Base-by-base conservation (phyloP, 305 asterid species). In the Fraxinus albicans region DNA sequence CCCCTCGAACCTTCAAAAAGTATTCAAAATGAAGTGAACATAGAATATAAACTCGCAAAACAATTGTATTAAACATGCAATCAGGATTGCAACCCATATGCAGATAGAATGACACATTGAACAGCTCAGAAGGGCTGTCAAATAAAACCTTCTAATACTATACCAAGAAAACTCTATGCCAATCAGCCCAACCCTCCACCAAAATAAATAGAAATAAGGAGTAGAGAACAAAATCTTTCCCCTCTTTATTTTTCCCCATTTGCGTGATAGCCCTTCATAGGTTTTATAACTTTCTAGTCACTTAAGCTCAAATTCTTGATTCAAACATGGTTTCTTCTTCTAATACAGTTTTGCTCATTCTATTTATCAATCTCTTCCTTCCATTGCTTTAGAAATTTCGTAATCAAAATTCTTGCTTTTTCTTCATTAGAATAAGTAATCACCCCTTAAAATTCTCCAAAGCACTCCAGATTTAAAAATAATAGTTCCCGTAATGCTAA, bases 1-100 rank as follows among this genome's bases (percentile, higher is more conserved):
- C 93, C 84, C 99, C 97, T 73, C 97, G 91, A 77, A 95, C 96
- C 99, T 95, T 89, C 86, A 90, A 75, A 85, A 76, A 79, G 35
- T 31, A 40, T 79, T 83, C 36, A 84, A 73, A 23, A 74, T 78
- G 79, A 35, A 80, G 79, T 27, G 21, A 58, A 38, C 67, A 77
- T 36, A 72, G 8, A 53, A 17, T 77, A 73, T 67, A 76, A 80
- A 84, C 72, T 79, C 83, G 63, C 79, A 76, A 50, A 40, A 84
- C 19, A 23, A 9, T 3, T 25, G 53, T 58, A 36, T 34, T 47
- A 67, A 67, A 67, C 35, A 23, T 23, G 73, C 73, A 13, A 67
- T 2, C 17, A 25, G 35, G 35, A 67, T 67, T 67, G 73, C 73
- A 67, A 23, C 73, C 33, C 21, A 27, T 23, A 67, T 67, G 21